phyloP scores from a whole-genome alignment of 805 yeast species.

The Ogataea methanolica region DNA sequence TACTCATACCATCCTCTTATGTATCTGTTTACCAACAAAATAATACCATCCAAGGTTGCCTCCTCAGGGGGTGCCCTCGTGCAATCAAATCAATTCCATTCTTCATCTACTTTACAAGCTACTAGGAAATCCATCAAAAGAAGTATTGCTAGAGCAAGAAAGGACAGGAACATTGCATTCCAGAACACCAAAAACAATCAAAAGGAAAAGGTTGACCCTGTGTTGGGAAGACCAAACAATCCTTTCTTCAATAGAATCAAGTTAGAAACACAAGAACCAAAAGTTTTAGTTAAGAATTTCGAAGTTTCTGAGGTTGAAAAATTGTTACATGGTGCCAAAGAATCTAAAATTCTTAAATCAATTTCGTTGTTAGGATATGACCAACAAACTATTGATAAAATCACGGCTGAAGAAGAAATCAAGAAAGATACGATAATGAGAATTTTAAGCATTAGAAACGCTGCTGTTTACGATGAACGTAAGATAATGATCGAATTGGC shows the following conservation, averaged over 20 bases:
- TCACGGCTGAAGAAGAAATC: constrained; percentile 39
- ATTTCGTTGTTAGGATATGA: constrained; percentile 18
- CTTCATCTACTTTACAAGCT: constrained; percentile 5
- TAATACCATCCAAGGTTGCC: too few relatives aligned
- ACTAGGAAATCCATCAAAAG: constrained; percentile 10
- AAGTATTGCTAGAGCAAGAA: constrained; percentile 9
- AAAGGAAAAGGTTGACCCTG: constrained; percentile 66
- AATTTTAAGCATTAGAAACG: constrained; percentile 69
- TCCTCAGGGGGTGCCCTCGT: not conserved
- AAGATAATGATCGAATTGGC: constrained; percentile 63
- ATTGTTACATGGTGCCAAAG: constrained; percentile 72
- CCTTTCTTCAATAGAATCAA: constrained; percentile 66
- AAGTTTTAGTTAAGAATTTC: constrained; percentile 56
- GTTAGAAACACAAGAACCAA: constrained; percentile 63
- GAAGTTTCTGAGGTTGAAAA: constrained; percentile 65
- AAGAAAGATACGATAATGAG: constrained; percentile 69
- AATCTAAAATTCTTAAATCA: constrained; percentile 42
- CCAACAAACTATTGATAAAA: constrained; percentile 16
- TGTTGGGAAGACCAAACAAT: constrained; percentile 64
- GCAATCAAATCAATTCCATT: constrained; percentile 9
- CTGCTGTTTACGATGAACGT: constrained; percentile 52
- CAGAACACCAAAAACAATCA: constrained; percentile 10
- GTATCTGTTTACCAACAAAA: not conserved
- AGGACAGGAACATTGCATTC: constrained; percentile 13
- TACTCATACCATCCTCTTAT: not conserved